Conservation (phyloP, 495 filamentous ascomycete genomes). For the Aspergillus biplanus region DNA sequence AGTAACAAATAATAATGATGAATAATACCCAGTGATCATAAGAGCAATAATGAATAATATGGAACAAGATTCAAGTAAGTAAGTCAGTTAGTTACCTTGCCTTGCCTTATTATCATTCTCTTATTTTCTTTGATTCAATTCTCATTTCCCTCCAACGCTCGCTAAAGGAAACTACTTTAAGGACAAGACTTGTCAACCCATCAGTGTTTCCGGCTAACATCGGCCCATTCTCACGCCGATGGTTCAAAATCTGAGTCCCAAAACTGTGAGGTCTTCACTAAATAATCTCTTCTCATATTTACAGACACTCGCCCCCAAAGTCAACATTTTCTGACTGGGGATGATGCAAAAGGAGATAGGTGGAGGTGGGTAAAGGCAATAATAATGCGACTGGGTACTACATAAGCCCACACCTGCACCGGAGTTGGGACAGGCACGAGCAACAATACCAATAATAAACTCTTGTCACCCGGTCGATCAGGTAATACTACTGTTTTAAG, state of each 20-base stretch:
- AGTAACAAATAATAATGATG: constrained; percentile 1
- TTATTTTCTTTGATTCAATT: neutral
- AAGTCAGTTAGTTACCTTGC: neutral
- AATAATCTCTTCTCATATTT: too few species aligned
- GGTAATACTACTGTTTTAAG: neutral
- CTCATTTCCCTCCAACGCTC: neutral
- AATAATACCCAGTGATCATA: neutral
- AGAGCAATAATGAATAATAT: neutral
- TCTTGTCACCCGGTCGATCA: constrained; percentile 10
- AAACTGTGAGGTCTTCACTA: too few species aligned
- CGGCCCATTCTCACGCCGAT: neutral
- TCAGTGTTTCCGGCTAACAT: neutral
- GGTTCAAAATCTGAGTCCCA: too few species aligned
- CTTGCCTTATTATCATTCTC: neutral
- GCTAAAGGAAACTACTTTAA: neutral
- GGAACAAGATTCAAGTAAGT: too few species aligned
- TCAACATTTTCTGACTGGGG: too few species aligned
- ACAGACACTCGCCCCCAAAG: too few species aligned
- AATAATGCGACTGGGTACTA: neutral
- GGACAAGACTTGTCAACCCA: too few species aligned
- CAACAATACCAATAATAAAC: constrained; percentile 6
- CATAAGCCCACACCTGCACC: neutral
- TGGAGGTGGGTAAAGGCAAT: too few species aligned
- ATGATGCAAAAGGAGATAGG: too few species aligned
- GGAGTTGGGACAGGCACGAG: neutral